Base-by-base conservation (phyloP, 2,329 filamentous ascomycete genomes). In the Macrophomina tecta region DNA sequence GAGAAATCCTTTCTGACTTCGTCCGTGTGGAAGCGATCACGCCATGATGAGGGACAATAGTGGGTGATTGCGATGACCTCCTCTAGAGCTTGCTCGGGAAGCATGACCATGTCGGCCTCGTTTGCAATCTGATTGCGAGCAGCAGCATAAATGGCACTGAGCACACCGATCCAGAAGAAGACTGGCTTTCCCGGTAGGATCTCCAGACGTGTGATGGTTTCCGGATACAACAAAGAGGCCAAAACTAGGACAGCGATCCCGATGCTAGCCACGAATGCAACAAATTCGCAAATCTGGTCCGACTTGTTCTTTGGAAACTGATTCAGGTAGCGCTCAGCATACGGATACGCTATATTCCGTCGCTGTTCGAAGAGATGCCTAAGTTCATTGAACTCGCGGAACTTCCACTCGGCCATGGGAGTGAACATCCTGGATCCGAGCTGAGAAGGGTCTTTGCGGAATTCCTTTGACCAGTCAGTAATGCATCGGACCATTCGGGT, bases 301-400 rank as follows among this genome's bases (percentile, higher is more conserved):
- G 90, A 95, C 80, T 97, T 97, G 75, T 94, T 90, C 77, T 98
- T 98, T 0, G 95, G 95, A 69, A 99, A 99, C 70, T 98, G 94
- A 70, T 97, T 93, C 32, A 99, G 86, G 73, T 99, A 99, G 56
- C 93, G 88, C 40, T 91, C 93, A 2, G 95, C 94, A 76, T 93
- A 97, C 0, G 94, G 94, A 74, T 95, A 93, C 0, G 95, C 97
- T 91, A 98, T 96, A 70, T 97, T 94, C 49, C 94, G 84, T 23
- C 95, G 89, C 70, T 94, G 91, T 68, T 93, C 87, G 73, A 98
- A 99, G 2, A 98, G 85, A 78, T 99, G 95, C 66, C 91, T 90
- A 1, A 99, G 85, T 78, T 99, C 95, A 74, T 99, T 99, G 84
- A 98, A 99, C 77, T 98, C 94, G 56, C 95, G 90, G 70, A 99